A percentile compares a stretch with the other conserved stretches of the same genome.
Conservation (phyloP, 768 basidiomycete species). For the Pholiota microspora region DNA sequence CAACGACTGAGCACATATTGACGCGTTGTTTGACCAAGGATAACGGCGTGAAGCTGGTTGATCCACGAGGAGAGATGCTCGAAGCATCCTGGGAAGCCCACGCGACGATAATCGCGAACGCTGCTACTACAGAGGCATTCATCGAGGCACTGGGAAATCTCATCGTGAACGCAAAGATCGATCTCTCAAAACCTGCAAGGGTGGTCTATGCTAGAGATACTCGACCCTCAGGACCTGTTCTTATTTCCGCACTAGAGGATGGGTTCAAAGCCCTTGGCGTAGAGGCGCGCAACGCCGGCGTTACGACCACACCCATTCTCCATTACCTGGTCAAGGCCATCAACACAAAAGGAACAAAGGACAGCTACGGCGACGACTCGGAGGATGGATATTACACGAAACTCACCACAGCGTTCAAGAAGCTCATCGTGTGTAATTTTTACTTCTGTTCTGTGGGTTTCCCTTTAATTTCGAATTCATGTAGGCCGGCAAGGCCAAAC, state of each 20-base stretch:
- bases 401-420: conserved; percentile 79
- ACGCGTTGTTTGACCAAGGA: conserved; percentile 52
- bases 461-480: conserved; percentile 7
- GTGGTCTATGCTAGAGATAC: conserved; percentile 95
- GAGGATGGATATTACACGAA: conserved; percentile 84
- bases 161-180: conserved; percentile 66
- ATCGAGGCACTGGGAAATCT: conserved; percentile 60
- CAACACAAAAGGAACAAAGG: conserved; percentile 80
- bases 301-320: conserved; percentile 92
- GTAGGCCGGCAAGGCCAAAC: conserved; percentile 57
- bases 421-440: conserved; percentile 67
- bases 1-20: conserved; percentile 2
- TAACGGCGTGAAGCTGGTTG: conserved; percentile 98
- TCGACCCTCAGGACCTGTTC: conserved; percentile 76
- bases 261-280: conserved; percentile 76
- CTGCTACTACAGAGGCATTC: conserved; percentile 71
- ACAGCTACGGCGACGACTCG: conserved; percentile 78
- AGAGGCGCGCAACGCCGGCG: conserved; percentile 69
- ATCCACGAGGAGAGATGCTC: conserved; percentile 97
- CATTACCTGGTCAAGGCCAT: conserved; percentile 92
- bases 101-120: conserved; percentile 87
- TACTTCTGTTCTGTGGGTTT: not conserved
- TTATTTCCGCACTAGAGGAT: conserved; percentile 77
- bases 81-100: conserved; percentile 89
- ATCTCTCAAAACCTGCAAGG: conserved; percentile 71